A percentile compares a stretch with the other conserved stretches of the same genome.
These are phyloP conservation scores for Tylopilus sp. DNA, from an alignment of 1,284 basidiomycete genomes.

Conservation along the genomic window DNA sequence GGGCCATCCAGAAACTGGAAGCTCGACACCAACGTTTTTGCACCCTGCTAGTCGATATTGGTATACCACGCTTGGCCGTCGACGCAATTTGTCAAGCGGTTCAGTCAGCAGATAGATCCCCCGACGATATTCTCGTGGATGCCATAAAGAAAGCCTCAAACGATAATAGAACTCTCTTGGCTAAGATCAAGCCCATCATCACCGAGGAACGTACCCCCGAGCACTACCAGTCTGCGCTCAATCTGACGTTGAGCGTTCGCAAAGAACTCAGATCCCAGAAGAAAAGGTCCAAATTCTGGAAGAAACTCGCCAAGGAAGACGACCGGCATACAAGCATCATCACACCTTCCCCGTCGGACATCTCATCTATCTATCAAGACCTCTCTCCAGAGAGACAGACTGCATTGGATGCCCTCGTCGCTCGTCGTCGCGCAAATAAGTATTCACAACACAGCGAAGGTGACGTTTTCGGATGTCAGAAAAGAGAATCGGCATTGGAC, in stretches of 20 bases:
- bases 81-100: conserved; percentile 23
- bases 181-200: conserved; percentile 42
- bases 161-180: conserved; percentile 41
- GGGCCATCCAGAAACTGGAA: conserved; percentile 30
- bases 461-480: conserved; percentile 26
- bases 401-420: conserved; percentile 37
- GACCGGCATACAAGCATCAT: conserved; percentile 33
- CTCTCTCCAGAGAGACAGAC: conserved; percentile 41
- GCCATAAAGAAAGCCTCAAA: conserved; percentile 44
- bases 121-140: conserved; percentile 45
- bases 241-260: conserved; percentile 44
- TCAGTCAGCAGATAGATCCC: conserved; percentile 23
- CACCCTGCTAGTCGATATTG: conserved; percentile 32
- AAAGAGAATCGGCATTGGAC: conserved; percentile 19
- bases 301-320: conserved; percentile 39
- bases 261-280: conserved; percentile 41
- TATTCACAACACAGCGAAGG: conserved; percentile 11
- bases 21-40: conserved; percentile 28
- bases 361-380: conserved; percentile 46
- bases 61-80: conserved; percentile 26
- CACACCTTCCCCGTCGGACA: conserved; percentile 49
- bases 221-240: conserved; percentile 48
- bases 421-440: conserved; percentile 23
- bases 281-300: conserved; percentile 48
- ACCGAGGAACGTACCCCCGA: conserved; percentile 42